Percentiles rank a stretch among this genome's conserved stretches.
Conservation (phyloP, 83 land plant species). For the Isoetes engelmannii region DNA sequence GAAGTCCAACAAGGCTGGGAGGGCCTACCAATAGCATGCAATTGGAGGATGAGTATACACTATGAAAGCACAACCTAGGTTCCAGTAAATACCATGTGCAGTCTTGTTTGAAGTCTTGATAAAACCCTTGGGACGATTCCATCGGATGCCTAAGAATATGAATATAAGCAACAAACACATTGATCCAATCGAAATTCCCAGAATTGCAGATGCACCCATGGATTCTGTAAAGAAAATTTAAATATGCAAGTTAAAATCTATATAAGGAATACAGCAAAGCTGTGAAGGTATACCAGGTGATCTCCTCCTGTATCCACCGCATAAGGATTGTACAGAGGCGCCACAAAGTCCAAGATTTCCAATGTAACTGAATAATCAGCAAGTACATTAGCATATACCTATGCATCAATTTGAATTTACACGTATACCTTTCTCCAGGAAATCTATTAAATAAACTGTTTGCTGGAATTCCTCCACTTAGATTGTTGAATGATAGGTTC, state of each 20-base stretch:
- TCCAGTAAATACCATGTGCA: slow-evolving; percentile 16
- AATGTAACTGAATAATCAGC: slow-evolving; percentile 44
- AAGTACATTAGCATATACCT: background rate
- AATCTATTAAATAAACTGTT: slow-evolving; percentile 49
- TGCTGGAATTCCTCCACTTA: slow-evolving; percentile 59
- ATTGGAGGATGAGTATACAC: background rate
- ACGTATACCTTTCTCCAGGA: slow-evolving; percentile 45
- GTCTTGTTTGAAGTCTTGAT: slow-evolving; percentile 27
- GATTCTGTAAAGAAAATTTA: slow-evolving; percentile 35
- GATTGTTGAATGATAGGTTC: slow-evolving; percentile 72
- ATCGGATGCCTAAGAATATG: slow-evolving; percentile 42
- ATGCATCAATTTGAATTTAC: background rate
- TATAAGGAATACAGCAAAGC: slow-evolving; percentile 1
- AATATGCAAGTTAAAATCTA: slow-evolving; percentile 7
- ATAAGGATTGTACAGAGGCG: slow-evolving; percentile 40
- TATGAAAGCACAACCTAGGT: background rate
- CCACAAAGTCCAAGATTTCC: slow-evolving; percentile 89
- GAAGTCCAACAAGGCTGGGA: slow-evolving; percentile 82
- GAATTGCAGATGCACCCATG: slow-evolving; percentile 68
- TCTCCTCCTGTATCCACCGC: slow-evolving; percentile 22
- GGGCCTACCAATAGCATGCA: slow-evolving; percentile 35
- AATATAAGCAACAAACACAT: slow-evolving; percentile 50
- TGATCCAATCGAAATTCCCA: slow-evolving; percentile 70
- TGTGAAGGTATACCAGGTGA: slow-evolving; percentile 17
- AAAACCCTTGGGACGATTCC: slow-evolving; percentile 30